Conservation (phyloP, 2,329 filamentous ascomycete genomes). For the Penicillium decumbens region DNA sequence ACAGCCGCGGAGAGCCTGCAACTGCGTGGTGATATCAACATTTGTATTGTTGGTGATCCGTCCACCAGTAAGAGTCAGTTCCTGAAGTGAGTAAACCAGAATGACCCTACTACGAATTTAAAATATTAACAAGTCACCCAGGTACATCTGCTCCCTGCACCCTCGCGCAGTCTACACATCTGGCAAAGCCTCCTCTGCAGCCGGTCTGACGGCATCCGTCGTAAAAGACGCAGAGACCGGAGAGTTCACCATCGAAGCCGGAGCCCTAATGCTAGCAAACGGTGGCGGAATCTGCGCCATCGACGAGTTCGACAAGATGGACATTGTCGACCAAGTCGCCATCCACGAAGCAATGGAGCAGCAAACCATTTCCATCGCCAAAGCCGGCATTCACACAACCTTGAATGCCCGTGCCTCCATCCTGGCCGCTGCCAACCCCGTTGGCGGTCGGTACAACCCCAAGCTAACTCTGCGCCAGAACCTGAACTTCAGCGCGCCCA, state of each 20-base stretch:
- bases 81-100: conserved; percentile 59
- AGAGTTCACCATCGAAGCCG: conserved; percentile 97
- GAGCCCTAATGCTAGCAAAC: conserved; percentile 86
- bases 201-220: conserved; percentile 93
- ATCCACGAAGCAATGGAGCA: conserved; percentile 99
- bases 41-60: conserved; percentile 95
- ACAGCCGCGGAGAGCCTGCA: conserved; percentile 87
- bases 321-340: conserved; percentile 91
- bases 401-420: conserved; percentile 94
- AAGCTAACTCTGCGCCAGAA: conserved; percentile 90
- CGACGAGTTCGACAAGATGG: conserved; percentile 99
- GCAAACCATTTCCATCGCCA: conserved; percentile 97
- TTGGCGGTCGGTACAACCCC: conserved; percentile 89
- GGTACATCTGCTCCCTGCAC: conserved; percentile 92
- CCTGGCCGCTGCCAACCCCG: conserved; percentile 90
- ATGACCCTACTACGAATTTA: too few relatives aligned
- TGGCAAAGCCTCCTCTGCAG: conserved; percentile 93
- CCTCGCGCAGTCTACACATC: conserved; percentile 96
- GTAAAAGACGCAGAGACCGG: conserved; percentile 98
- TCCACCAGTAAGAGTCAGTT: conserved; percentile 98
- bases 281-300: conserved; percentile 97
- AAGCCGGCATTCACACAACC: conserved; percentile 96
- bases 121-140: conserved; percentile 17
- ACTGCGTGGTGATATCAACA: conserved; percentile 94
- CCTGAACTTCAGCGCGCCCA: conserved; percentile 97